These are phyloP conservation scores for Rhododendron henanense DNA, from an alignment of 148 eudicot species.

Conservation along the genomic window DNA sequence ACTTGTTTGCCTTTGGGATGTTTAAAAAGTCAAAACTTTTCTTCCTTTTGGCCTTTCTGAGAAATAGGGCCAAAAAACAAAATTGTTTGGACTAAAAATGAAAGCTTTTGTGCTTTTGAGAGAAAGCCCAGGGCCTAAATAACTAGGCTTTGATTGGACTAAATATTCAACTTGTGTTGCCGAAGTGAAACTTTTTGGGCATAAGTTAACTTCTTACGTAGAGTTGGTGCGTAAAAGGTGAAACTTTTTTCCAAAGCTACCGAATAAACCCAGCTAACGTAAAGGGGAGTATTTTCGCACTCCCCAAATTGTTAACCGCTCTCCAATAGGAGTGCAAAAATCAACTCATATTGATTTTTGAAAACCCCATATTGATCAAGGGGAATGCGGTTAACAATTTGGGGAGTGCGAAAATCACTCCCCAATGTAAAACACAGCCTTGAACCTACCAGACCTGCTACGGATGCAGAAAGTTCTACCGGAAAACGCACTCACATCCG, in stretches of 20 bases:
- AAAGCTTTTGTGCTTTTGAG: neutral
- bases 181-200: no score
- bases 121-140: neutral
- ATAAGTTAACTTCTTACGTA: no score
- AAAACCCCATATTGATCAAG: no score
- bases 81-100: neutral
- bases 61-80: neutral
- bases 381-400: no score
- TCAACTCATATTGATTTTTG: no score
- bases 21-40: neutral
- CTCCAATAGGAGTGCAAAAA: no score
- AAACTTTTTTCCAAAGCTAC: neutral
- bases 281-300: no score
- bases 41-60: neutral
- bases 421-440: neutral
- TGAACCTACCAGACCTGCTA: neutral
- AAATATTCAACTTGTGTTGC: neutral
- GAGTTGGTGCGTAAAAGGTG: neutral
- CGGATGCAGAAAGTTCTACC: neutral
- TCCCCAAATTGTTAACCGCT: no score
- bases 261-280: neutral
- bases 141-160: neutral
- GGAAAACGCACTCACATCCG: neutral
- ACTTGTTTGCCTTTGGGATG: neutral
- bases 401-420: no score